Conservation (phyloP, 164 flowering plant species). For the Chimonanthus salicifolius region DNA sequence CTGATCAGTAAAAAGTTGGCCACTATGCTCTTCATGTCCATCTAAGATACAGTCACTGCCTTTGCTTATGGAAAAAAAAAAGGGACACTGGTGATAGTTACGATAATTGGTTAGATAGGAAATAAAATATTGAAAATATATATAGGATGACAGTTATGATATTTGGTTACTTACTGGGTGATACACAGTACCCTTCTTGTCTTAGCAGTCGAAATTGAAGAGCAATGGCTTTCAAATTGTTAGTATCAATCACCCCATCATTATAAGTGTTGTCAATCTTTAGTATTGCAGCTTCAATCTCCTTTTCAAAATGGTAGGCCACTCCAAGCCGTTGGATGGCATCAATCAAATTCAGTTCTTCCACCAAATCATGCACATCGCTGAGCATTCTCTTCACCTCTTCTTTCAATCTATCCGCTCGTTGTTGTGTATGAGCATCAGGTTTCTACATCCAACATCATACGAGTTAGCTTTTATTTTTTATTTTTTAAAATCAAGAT, state of each 20-base stretch:
- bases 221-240: neutral
- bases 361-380: neutral
- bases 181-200: slow-evolving; percentile 4
- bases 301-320: slow-evolving; percentile 4
- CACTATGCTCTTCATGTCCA: too few species aligned
- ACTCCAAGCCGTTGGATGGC: slow-evolving; percentile 2
- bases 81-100: too few species aligned
- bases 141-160: too few species aligned
- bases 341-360: slow-evolving; percentile 3
- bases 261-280: neutral
- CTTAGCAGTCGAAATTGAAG: slow-evolving; percentile 2
- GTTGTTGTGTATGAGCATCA: slow-evolving; percentile 1
- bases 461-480: too few species aligned
- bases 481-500: too few species aligned
- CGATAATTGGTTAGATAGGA: too few species aligned
- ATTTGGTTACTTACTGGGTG: neutral
- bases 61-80: too few species aligned
- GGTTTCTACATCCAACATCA: slow-evolving; percentile 1
- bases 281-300: neutral
- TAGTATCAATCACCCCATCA: neutral
- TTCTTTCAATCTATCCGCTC: neutral
- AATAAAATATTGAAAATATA: too few species aligned
- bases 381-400: slow-evolving; percentile 2
- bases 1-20: too few species aligned
- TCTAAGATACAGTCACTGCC: too few species aligned